Evolutionary conservation across 495 filamentous ascomycete genomes (phyloP), one percentile per base, ranked within the genome.

Genomic region (Hypomontagnella monticulosa): DNA sequence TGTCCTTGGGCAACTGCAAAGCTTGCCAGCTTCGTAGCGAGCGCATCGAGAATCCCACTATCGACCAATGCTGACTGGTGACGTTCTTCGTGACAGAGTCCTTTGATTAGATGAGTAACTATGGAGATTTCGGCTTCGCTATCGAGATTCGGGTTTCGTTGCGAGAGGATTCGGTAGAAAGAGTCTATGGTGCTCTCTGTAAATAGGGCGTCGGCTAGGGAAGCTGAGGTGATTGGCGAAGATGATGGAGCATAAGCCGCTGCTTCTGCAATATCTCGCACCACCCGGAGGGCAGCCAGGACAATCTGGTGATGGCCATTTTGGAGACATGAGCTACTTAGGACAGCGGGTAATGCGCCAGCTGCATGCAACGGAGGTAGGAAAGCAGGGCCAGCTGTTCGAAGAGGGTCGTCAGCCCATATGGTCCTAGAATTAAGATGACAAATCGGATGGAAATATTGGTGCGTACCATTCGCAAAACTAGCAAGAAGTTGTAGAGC

Each of bases 401-500:
- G 38, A 30, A 58, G 70, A 65, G 62, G 50, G 9, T 40, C 52
- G 36, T 71, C 51, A 72, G 64, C 40, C 20, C 14, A 63, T 12
- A 56, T 33, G 20, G 23, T 70, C 60, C 20, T 30, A 44, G 30
- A 42, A 34, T 51, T 16, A 23, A 30, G 40, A 27, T 11, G 37
- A 19, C 7, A 33, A 33, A 33, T 18, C 19, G 4, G 32, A 11
- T 15, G 52, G 3, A 15, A 44, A 56, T 14, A 42, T 15, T 3
- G 15, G 15, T 43, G 72, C 77, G 73, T 81, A 95, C 94, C 95
- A 78, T 90, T 87, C 40, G 91, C 91, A 66, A 99, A 80, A 74
- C 91, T 97, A 23, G 88, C 90, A 19, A 96, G 77, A 23, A 97
- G 83, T 56, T 94, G 84, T 55, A 93, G 84, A 30, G 91, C 88